These are phyloP conservation scores for Neurospora pannonica DNA, from an alignment of 495 filamentous ascomycete genomes.

Conservation along the genomic window DNA sequence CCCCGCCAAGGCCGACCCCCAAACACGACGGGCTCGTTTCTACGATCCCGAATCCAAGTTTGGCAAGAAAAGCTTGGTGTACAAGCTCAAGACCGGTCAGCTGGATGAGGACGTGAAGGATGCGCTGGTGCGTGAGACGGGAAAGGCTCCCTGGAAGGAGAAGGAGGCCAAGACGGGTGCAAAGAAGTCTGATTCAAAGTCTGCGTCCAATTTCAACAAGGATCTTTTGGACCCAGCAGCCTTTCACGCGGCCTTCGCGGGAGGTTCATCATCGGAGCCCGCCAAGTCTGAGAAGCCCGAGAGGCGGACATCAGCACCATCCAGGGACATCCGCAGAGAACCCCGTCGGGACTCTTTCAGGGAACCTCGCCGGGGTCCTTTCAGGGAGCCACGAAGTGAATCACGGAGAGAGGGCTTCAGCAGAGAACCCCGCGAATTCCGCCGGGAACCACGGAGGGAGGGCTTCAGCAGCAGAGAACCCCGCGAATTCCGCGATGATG, in stretches of 20 bases:
- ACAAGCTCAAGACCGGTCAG: conserved; percentile 25
- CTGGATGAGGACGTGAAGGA: conserved; percentile 13
- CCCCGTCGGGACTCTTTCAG: not conserved
- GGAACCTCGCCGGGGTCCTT: not conserved
- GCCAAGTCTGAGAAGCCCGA: not conserved
- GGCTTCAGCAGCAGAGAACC: conserved; percentile 1
- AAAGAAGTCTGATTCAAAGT: not conserved
- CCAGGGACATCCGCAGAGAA: not conserved
- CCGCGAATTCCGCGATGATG: not conserved
- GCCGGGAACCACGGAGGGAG: not conserved
- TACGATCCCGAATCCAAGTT: conserved; percentile 28
- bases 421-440: not conserved
- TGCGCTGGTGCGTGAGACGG: not conserved
- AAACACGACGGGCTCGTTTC: conserved; percentile 34
- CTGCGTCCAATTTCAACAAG: not conserved
- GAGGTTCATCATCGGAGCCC: not conserved
- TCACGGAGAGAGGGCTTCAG: not conserved
- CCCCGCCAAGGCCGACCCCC: conserved; percentile 18
- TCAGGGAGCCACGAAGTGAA: not conserved
- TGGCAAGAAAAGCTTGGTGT: conserved; percentile 39
- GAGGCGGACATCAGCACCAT: not conserved
- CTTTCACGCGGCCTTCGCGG: not conserved
- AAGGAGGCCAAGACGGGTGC: not conserved
- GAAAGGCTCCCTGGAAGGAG: not conserved
- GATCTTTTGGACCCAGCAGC: not conserved